A percentile compares a stretch with the other conserved stretches of the same genome.
These are phyloP conservation scores for Coprinopsis strossmayeri DNA, from an alignment of 768 basidiomycete genomes.

Conservation along the genomic window DNA sequence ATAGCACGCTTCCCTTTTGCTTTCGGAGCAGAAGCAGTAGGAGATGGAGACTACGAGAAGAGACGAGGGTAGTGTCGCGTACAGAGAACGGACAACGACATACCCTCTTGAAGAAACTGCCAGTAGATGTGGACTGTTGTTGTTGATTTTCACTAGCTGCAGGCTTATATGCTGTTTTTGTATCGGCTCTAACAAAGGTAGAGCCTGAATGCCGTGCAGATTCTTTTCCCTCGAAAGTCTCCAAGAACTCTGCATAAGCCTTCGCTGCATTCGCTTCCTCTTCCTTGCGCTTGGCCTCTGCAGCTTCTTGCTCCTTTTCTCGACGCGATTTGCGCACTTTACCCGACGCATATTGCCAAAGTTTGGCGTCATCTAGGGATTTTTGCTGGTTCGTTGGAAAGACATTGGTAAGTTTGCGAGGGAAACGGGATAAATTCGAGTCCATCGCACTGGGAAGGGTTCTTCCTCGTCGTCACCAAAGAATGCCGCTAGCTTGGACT, in stretches of 20 bases:
- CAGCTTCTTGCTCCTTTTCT: conserved; percentile 90
- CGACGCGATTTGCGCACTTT: conserved; percentile 82
- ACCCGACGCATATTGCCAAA: conserved; percentile 82
- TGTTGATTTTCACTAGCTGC: neutral
- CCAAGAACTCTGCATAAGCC: conserved; percentile 79
- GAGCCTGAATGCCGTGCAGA: conserved; percentile 39
- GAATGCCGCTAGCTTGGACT: conserved; percentile 67
- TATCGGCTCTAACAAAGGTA: conserved; percentile 59
- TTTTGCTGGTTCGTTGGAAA: conserved; percentile 62
- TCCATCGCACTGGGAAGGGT: conserved; percentile 87
- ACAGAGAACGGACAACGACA: conserved; percentile 4
- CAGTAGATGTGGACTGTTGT: neutral
- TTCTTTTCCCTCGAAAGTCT: conserved; percentile 75
- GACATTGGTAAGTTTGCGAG: conserved; percentile 56
- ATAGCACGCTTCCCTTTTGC: conserved; percentile 94
- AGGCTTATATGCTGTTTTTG: conserved; percentile 42
- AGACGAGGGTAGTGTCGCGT: neutral
- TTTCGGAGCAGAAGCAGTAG: conserved; percentile 47
- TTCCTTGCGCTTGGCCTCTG: conserved; percentile 81
- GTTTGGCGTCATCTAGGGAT: conserved; percentile 78
- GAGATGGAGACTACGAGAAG: conserved; percentile 47
- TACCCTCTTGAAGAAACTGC: conserved; percentile 13
- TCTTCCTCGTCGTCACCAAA: conserved; percentile 85
- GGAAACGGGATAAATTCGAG: conserved; percentile 53
- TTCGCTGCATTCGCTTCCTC: conserved; percentile 76